Conservation (phyloP, 176 grass and related monocot genomes). For the Chloris gayana region DNA sequence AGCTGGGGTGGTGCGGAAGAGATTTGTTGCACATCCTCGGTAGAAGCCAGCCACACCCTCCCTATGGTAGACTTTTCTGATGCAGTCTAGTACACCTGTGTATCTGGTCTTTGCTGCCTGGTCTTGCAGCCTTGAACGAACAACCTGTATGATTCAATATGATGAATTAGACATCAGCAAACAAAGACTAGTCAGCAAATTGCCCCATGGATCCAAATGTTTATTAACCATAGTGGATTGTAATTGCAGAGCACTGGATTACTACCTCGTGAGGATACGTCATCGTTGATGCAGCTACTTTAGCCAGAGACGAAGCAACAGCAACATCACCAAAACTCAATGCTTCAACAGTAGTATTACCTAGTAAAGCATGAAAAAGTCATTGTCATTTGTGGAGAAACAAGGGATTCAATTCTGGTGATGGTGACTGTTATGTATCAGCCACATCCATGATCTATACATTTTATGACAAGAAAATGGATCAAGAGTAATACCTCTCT, state of each 20-base stretch:
- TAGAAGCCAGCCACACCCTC: constrained; percentile 89
- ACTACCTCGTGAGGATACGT: constrained; percentile 99
- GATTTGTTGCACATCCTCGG: constrained; percentile 87
- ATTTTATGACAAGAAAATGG: constrained; percentile 12
- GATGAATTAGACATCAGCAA: constrained; percentile 8
- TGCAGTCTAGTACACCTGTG: constrained; percentile 78
- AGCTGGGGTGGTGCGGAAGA: constrained; percentile 90
- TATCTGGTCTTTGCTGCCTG: constrained; percentile 76
- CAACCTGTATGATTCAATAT: constrained; percentile 58
- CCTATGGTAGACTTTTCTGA: constrained; percentile 71
- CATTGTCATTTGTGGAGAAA: constrained; percentile 36
- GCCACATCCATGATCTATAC: neutral
- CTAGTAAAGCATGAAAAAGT: constrained; percentile 50
- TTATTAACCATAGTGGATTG: constrained; percentile 12
- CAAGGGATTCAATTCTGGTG: constrained; percentile 18
- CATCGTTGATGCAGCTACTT: constrained; percentile 86
- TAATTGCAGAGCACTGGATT: neutral
- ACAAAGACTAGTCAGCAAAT: neutral
- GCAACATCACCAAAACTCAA: constrained; percentile 89
- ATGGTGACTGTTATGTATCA: neutral
- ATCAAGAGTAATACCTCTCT: constrained; percentile 60
- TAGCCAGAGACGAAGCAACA: constrained; percentile 93
- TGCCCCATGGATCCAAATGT: neutral
- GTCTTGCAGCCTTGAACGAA: constrained; percentile 91
- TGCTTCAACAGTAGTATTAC: constrained; percentile 85